phyloP scores from a whole-genome alignment of 768 basidiomycete species.

The Boletus sp. region DNA sequence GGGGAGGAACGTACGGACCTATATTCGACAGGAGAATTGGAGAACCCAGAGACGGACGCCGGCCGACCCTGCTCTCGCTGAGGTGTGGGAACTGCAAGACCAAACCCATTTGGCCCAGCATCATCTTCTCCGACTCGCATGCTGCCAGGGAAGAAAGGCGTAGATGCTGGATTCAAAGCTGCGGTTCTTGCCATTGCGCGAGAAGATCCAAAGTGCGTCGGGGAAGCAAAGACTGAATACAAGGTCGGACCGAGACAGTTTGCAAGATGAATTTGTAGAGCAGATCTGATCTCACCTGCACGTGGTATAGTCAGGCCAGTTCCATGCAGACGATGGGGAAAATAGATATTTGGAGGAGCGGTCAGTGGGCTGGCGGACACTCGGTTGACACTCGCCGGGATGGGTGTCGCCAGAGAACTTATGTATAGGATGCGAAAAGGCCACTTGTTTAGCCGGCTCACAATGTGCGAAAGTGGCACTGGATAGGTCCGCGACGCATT shows the following conservation, averaged over 20 bases:
- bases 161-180: constrained; percentile 77
- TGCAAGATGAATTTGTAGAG: not conserved
- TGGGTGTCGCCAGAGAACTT: constrained; percentile 18
- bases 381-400: constrained; percentile 10
- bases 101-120: constrained; percentile 37
- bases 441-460: constrained; percentile 19
- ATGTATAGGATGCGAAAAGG: constrained; percentile 7
- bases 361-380: not conserved
- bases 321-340: constrained; percentile 26
- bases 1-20: constrained; percentile 71
- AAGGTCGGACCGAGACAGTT: constrained; percentile 1
- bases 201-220: constrained; percentile 11
- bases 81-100: constrained; percentile 46
- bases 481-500: not conserved
- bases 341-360: not conserved
- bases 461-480: constrained; percentile 28
- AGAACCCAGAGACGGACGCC: constrained; percentile 54
- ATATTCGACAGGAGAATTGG: constrained; percentile 61
- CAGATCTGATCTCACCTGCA: constrained; percentile 24
- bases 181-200: constrained; percentile 70
- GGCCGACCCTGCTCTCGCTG: constrained; percentile 41
- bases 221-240: constrained; percentile 26
- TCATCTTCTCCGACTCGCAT: constrained; percentile 59
- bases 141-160: constrained; percentile 77
- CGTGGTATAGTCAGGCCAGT: constrained; percentile 20